Percentiles rank a stretch among this genome's conserved stretches.
Evolutionary conservation across 352 stramenopile genomes (phyloP).

Genomic region (Phytophthora fragariae): DNA sequence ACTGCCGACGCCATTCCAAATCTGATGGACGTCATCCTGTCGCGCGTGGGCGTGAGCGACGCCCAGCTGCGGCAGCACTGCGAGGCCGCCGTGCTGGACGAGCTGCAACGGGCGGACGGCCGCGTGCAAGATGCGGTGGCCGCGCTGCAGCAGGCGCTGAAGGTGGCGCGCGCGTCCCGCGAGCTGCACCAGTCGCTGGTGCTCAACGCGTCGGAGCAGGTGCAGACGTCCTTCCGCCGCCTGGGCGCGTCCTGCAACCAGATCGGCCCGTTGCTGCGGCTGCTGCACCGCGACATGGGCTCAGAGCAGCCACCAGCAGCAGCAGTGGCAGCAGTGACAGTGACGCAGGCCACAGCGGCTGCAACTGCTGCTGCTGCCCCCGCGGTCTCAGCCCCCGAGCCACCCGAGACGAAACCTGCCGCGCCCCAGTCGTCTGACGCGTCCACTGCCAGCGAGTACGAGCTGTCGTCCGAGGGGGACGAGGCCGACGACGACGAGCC

Average conservation of each 20-base stretch:
- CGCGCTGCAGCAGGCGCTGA: slow-evolving; percentile 19
- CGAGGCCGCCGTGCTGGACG: slow-evolving; percentile 20
- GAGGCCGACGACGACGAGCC: slow-evolving; percentile 15
- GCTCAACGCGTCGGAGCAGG: slow-evolving; percentile 21
- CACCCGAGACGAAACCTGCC: neutral
- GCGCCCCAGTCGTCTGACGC: slow-evolving; percentile 3
- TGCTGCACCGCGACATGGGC: slow-evolving; percentile 25
- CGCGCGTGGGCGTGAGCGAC: slow-evolving; percentile 25
- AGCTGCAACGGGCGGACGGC: slow-evolving; percentile 12
- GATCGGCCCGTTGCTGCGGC: slow-evolving; percentile 24
- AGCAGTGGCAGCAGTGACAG: too few relatives aligned
- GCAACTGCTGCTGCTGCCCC: neutral
- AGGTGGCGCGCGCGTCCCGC: slow-evolving; percentile 29
- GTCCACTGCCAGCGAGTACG: slow-evolving; percentile 22
- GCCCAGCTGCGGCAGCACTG: slow-evolving; percentile 31
- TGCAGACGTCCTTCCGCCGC: slow-evolving; percentile 27
- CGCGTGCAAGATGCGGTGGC: slow-evolving; percentile 22
- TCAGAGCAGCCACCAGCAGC: neutral
- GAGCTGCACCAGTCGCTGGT: slow-evolving; percentile 32
- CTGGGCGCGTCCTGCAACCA: slow-evolving; percentile 31
- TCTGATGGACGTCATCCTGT: slow-evolving; percentile 30
- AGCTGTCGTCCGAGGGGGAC: slow-evolving; percentile 15
- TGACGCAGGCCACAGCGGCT: too few relatives aligned
- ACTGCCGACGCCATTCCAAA: too few relatives aligned
- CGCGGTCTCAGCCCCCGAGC: neutral